Evolutionary conservation across 1,284 basidiomycete genomes (phyloP).

Genomic region (Cutaneotrichosporon cavernicola): DNA sequence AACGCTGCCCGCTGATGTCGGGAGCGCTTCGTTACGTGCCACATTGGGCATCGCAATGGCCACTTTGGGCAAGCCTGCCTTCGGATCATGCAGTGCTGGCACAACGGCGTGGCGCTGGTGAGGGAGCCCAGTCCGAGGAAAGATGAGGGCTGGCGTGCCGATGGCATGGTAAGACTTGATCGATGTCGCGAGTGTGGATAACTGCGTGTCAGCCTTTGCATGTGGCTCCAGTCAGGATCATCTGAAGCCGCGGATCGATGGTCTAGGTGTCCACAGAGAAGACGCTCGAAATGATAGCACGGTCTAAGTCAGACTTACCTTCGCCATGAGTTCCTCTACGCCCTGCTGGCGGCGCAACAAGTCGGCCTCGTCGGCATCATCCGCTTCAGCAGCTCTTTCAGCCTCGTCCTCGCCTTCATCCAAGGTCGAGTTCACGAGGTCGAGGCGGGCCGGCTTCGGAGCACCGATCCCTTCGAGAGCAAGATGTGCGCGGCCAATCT

Average conservation of each 20-base stretch:
- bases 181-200: constrained; percentile 17
- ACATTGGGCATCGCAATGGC: constrained; percentile 9
- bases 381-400: constrained; percentile 2
- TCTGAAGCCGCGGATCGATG: not conserved
- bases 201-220: constrained; percentile 16
- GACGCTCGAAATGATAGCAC: not conserved
- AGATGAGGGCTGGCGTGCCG: constrained; percentile 25
- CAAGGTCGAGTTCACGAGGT: not conserved
- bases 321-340: constrained; percentile 25
- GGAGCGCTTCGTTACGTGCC: not conserved
- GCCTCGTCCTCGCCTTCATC: not conserved
- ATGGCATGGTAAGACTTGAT: constrained; percentile 23
- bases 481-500: constrained; percentile 25
- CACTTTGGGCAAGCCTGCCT: not conserved
- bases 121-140: constrained; percentile 5
- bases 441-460: not conserved
- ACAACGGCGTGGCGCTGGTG: not conserved
- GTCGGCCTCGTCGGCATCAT: constrained; percentile 5
- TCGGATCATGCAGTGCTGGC: not conserved
- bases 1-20: not conserved
- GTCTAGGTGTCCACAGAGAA: not conserved
- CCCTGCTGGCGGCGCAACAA: constrained; percentile 14
- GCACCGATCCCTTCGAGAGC: constrained; percentile 21
- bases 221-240: not conserved
- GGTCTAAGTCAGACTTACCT: constrained; percentile 10